A percentile compares a stretch with the other conserved stretches of the same genome.
These are phyloP conservation scores for Amphirosellinia nigrospora DNA, from an alignment of 495 filamentous ascomycete species.

Conservation along the genomic window DNA sequence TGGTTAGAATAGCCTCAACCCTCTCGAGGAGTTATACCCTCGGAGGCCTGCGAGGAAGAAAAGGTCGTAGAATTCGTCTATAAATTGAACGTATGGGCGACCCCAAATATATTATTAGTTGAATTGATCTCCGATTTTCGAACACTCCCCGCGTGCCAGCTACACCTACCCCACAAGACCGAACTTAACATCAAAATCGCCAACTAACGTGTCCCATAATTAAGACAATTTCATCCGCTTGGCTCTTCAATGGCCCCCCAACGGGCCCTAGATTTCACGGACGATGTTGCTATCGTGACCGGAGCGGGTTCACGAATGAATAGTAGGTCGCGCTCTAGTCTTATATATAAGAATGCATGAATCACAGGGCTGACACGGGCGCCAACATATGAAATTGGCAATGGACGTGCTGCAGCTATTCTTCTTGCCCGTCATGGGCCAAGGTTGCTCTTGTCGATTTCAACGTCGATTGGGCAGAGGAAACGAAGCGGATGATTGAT, in stretches of 20 bases:
- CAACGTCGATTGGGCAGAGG: slow-evolving; percentile 20
- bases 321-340: not conserved
- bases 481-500: slow-evolving; percentile 23
- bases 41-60: too few species aligned
- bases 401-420: slow-evolving; percentile 22
- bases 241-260: slow-evolving; percentile 2
- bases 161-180: not conserved
- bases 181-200: not conserved
- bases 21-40: too few species aligned
- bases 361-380: not conserved
- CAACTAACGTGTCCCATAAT: not conserved
- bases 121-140: too few species aligned
- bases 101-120: too few species aligned
- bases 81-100: too few species aligned
- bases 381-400: slow-evolving; percentile 18
- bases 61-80: too few species aligned
- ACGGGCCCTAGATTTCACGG: slow-evolving; percentile 17
- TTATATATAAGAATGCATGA: not conserved
- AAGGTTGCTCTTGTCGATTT: slow-evolving; percentile 14
- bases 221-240: too few species aligned
- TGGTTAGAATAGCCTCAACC: too few species aligned
- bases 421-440: slow-evolving; percentile 23
- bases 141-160: too few species aligned
- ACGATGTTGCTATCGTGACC: slow-evolving; percentile 22
- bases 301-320: slow-evolving; percentile 24